These are phyloP conservation scores for Leonotis leonurus DNA, from an alignment of 257 asterid species.

Conservation along the genomic window DNA sequence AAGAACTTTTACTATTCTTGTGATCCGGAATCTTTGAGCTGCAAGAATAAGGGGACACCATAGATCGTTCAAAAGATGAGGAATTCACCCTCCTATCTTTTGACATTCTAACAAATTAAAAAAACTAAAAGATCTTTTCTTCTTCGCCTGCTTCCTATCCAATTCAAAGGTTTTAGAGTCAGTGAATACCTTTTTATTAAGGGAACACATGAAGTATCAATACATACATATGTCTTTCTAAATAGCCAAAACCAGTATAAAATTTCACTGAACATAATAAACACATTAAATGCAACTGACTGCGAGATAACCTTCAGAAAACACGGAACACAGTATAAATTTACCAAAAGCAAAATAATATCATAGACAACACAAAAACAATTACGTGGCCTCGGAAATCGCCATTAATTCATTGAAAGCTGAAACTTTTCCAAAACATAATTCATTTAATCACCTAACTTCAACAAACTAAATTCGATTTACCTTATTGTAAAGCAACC, in stretches of 20 bases:
- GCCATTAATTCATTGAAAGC: not conserved
- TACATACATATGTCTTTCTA: not conserved
- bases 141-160: constrained; percentile 22
- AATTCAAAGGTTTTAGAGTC: constrained; percentile 14
- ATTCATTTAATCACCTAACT: not conserved
- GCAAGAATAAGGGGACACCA: constrained; percentile 52
- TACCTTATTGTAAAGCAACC: not conserved
- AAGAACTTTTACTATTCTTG: constrained; percentile 15
- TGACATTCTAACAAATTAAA: constrained; percentile 45
- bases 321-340: not conserved
- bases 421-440: too few relatives aligned
- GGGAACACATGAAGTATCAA: not conserved
- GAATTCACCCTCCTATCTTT: constrained; percentile 52
- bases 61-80: constrained; percentile 43
- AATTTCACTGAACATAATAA: not conserved
- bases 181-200: not conserved
- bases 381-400: not conserved
- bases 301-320: not conserved
- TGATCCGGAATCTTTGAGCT: constrained; percentile 30
- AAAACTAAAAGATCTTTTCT: constrained; percentile 13
- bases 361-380: not conserved
- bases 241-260: not conserved
- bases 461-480: not conserved
- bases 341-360: not conserved
- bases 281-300: not conserved